Percentiles rank a stretch among this genome's conserved stretches.
phyloP scores from a whole-genome alignment of 345 rosid genomes.

The Aquilaria malaccensis region DNA sequence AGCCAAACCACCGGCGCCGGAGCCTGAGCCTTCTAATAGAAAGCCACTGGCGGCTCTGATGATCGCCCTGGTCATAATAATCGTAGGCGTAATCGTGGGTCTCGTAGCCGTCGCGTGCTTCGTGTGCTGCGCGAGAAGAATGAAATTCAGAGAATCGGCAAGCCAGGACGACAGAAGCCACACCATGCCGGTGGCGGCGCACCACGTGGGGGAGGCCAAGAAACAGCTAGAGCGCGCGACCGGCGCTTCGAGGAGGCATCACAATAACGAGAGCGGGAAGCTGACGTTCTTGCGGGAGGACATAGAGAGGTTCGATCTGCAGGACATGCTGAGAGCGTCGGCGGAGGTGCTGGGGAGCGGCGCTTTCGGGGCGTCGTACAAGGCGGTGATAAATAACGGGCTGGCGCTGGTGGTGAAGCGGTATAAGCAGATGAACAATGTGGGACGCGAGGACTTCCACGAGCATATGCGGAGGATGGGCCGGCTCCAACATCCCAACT shows the following conservation, averaged over 20 bases:
- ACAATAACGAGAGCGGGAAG: slow-evolving; percentile 30
- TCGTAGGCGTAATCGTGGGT: slow-evolving; percentile 16
- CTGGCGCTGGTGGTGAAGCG: slow-evolving; percentile 61
- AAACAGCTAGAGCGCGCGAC: neutral
- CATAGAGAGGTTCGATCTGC: slow-evolving; percentile 49
- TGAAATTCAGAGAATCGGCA: slow-evolving; percentile 14
- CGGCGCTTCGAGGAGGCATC: neutral
- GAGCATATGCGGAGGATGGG: slow-evolving; percentile 67
- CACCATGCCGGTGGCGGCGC: neutral
- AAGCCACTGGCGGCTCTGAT: slow-evolving; percentile 4
- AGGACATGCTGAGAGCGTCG: slow-evolving; percentile 60
- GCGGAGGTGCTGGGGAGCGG: slow-evolving; percentile 87
- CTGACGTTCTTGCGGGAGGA: slow-evolving; percentile 47
- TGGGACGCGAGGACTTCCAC: slow-evolving; percentile 60
- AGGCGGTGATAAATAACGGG: slow-evolving; percentile 35
- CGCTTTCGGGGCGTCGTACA: slow-evolving; percentile 70
- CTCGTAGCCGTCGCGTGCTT: slow-evolving; percentile 18
- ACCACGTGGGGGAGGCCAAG: neutral
- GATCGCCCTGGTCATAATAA: slow-evolving; percentile 20
- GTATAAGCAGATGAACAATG: slow-evolving; percentile 66
- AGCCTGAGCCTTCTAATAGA: neutral
- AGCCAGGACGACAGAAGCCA: neutral
- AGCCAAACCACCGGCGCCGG: too few species aligned
- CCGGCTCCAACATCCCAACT: slow-evolving; percentile 49
- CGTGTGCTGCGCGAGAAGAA: slow-evolving; percentile 13